Evolutionary conservation across 2,329 filamentous ascomycete genomes (phyloP), one percentile per base, ranked within the genome.

Genomic region (Plectosphaerella sp.): DNA sequence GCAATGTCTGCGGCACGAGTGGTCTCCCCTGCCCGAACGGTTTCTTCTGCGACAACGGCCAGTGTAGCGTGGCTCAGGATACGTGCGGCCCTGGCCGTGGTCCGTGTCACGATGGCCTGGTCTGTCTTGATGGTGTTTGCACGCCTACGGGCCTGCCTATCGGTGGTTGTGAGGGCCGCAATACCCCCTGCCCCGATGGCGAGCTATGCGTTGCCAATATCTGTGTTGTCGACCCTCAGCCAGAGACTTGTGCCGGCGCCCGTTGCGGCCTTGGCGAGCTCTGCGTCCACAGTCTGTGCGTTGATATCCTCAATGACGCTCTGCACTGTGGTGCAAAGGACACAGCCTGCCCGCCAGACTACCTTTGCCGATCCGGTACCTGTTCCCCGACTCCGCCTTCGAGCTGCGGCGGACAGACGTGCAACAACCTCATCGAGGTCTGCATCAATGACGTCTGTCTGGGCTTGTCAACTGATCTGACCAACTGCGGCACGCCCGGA

Each of bases 211-310:
- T 41, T 7, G 16, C 47, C 12, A 39, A 48, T 8, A 42, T 36
- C 18, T 48, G 47, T n/a, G 47, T 48, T 20, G 33, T 48, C 18
- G 47, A 48, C 11, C 47, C 47, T 16, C n/a, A 48, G n/a, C 47
- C 47, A 4, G 35, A 20, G 14, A 48, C 15, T 3, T 48, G 47
- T 15, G 18, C 15, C 5, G 47, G 47, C 11, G 33, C 47, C 6
- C n/a, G 14, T 4, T 48, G 47, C 15, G 35, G 35, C 9, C 15
- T 16, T 8, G 47, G 47, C 14, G 47, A 48, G 47, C 12, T 48
- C 14, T 48, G 47, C 14, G 33, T 39, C 8, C 47, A 48, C 24
- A 24, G 33, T 14, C 14, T 48, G 12, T 48, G 47, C 12, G 24
- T 48, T 16, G 47, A 48, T 10, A 48, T 48, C 24, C 28, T 36